Base-by-base conservation (phyloP, 768 basidiomycete genomes). In the Rhodotorula toruloides region DNA sequence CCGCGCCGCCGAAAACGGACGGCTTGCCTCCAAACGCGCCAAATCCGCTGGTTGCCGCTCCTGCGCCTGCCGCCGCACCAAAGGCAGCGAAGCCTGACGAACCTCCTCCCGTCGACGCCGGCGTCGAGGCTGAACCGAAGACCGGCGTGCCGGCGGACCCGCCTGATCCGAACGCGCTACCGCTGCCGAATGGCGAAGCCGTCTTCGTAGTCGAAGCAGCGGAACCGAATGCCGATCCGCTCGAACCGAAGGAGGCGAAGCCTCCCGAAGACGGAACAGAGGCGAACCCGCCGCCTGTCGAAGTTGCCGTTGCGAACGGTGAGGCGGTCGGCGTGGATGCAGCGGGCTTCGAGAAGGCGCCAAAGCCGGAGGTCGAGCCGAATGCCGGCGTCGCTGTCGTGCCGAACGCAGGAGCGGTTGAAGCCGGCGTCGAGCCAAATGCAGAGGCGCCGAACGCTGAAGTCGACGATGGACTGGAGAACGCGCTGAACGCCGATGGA, bases 351-450 rank as follows among this genome's bases (percentile, higher is more conserved):
- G 40, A 12, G 29, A 17, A 21, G 50, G 36, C n/a, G 14, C 72
- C 72, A 29, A 70, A 22, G 4, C 25, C 72, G 29, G 52, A 34
- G 7, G 63, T 16, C 2, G 63, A 29, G 25, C 57, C 62, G n/a
- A 65, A 65, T 1, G 49, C 32, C 14, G 54, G 39, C 22, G 57
- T 11, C 17, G 44, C 16, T 0, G 54, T 40, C 2, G 27, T 40
- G 25, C 34, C 52, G 39, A 50, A 49, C 39, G 47, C 39, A 16
- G 36, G 53, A 47, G 43, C 27, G 32, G 19, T 32, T 14, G 48
- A 27, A 34, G 43, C 46, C 43, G 56, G 62, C 19, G 56, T 10
- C 5, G 64, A 49, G 39, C 50, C 19, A 34, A 59, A 29, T n/a
- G 52, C 36, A 25, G 68, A 37, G n/a, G 47, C 52, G 22, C 54